A percentile compares a stretch with the other conserved stretches of the same genome.
phyloP scores from a whole-genome alignment of 2,329 filamentous ascomycete species.

The Parastagonospora nodorum region DNA sequence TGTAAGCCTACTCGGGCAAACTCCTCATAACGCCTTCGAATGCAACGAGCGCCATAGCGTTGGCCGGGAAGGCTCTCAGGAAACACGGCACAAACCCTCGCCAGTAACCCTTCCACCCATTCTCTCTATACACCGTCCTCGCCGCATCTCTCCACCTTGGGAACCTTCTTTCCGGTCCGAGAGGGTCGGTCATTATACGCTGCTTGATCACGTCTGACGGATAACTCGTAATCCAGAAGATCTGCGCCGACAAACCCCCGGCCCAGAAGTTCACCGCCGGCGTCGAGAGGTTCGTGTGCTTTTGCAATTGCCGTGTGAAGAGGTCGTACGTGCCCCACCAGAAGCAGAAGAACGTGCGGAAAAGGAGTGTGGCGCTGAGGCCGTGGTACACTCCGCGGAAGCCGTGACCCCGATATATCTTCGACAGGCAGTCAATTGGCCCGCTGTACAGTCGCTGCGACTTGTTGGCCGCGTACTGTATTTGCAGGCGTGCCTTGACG shows the following conservation, averaged over 20 bases:
- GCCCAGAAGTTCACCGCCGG: conserved; percentile 97
- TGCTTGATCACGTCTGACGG: conserved; percentile 95
- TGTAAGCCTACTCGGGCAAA: conserved; percentile 32
- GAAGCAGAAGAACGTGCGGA: conserved; percentile 93
- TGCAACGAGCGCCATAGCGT: conserved; percentile 88
- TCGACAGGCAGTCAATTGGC: conserved; percentile 80
- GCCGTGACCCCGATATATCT: conserved; percentile 67
- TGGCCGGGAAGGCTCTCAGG: conserved; percentile 90
- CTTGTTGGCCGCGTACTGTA: conserved; percentile 87
- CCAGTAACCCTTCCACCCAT: conserved; percentile 81
- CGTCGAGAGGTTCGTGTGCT: conserved; percentile 71
- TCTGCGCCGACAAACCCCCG: conserved; percentile 86
- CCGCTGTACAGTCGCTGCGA: conserved; percentile 79
- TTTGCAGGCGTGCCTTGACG: conserved; percentile 89
- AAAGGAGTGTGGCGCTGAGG: conserved; percentile 80
- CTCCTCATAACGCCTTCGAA: conserved; percentile 89
- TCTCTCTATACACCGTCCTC: conserved; percentile 73
- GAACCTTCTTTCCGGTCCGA: conserved; percentile 70
- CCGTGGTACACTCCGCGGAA: conserved; percentile 84
- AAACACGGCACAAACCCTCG: conserved; percentile 94
- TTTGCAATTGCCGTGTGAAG: conserved; percentile 70
- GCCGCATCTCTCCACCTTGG: conserved; percentile 80
- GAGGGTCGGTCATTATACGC: conserved; percentile 91
- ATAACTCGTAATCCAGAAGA: conserved; percentile 94
- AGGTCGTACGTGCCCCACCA: conserved; percentile 98